phyloP scores from a whole-genome alignment of 192 early-diverging fungal species.

The Backusella psychrophila region DNA sequence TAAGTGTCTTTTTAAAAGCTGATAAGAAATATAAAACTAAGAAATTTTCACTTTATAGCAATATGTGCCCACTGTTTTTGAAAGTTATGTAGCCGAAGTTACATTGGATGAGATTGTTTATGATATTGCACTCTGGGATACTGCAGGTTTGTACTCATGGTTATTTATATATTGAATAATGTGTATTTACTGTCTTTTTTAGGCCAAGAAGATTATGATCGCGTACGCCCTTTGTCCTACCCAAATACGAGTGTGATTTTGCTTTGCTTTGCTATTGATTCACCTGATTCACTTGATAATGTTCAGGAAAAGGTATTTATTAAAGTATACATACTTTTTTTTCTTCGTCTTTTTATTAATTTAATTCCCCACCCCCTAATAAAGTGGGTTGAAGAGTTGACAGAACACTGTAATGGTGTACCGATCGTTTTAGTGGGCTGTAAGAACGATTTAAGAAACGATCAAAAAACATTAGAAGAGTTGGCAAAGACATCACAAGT shows the following conservation, averaged over 20 bases:
- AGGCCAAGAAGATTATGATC: conserved; percentile 41
- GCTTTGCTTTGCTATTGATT: conserved; percentile 87
- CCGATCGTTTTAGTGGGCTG: conserved; percentile 83
- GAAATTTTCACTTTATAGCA: neutral
- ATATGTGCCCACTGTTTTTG: conserved; percentile 72
- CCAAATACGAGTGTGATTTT: conserved; percentile 87
- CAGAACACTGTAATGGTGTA: conserved; percentile 73
- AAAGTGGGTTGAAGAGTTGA: conserved; percentile 84
- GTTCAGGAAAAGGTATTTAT: conserved; percentile 56
- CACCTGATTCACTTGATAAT: conserved; percentile 78
- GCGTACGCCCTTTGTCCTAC: conserved; percentile 88
- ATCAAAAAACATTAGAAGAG: conserved; percentile 69
- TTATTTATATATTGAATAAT: neutral
- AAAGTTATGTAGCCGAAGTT: conserved; percentile 67
- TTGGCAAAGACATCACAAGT: conserved; percentile 63
- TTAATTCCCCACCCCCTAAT: neutral
- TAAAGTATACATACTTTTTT: neutral
- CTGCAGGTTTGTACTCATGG: conserved; percentile 49
- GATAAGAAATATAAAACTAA: neutral
- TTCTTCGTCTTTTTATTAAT: neutral
- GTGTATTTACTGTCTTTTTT: neutral
- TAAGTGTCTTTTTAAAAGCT: neutral
- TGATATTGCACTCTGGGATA: conserved; percentile 74
- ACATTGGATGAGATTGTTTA: conserved; percentile 65
- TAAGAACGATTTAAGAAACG: conserved; percentile 84